A percentile compares a stretch with the other conserved stretches of the same genome.
Conservation (phyloP, 306 rosid species). For the Castanopsis chinensis region DNA sequence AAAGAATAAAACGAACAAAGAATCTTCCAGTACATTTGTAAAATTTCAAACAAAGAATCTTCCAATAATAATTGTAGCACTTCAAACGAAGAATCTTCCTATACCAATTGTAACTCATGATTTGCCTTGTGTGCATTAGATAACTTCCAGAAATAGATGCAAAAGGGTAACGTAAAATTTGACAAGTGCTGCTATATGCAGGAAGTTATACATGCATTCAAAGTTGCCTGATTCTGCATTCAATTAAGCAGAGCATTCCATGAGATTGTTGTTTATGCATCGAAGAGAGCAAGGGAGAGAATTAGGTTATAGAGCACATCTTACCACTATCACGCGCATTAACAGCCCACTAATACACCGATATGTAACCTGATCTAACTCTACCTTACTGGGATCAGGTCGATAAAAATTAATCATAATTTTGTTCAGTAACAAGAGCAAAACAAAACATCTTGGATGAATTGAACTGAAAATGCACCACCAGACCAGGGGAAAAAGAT, state of each 20-base stretch:
- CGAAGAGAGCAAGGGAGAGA: neutral
- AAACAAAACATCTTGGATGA: slow-evolving; percentile 27
- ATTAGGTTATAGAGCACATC: neutral
- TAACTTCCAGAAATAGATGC: neutral
- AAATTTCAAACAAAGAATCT: neutral
- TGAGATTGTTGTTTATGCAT: neutral
- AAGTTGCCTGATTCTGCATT: neutral
- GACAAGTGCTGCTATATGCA: neutral
- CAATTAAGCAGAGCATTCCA: neutral
- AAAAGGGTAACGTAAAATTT: neutral
- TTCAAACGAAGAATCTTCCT: neutral
- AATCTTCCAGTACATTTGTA: neutral
- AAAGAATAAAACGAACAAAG: neutral
- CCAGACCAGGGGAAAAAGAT: slow-evolving; percentile 1
- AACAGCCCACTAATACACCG: slow-evolving; percentile 9
- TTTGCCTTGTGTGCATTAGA: neutral
- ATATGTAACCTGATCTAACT: slow-evolving; percentile 8
- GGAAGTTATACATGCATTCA: neutral
- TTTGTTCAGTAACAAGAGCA: slow-evolving; percentile 35
- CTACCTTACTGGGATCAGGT: slow-evolving; percentile 26
- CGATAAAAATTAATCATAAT: slow-evolving; percentile 23
- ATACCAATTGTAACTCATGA: no score
- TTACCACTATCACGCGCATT: slow-evolving; percentile 9
- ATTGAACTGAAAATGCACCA: slow-evolving; percentile 31
- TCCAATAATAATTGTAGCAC: neutral